Evolutionary conservation across 177 flowering plant genomes (phyloP).

Genomic region (Vitis hybrid): DNA sequence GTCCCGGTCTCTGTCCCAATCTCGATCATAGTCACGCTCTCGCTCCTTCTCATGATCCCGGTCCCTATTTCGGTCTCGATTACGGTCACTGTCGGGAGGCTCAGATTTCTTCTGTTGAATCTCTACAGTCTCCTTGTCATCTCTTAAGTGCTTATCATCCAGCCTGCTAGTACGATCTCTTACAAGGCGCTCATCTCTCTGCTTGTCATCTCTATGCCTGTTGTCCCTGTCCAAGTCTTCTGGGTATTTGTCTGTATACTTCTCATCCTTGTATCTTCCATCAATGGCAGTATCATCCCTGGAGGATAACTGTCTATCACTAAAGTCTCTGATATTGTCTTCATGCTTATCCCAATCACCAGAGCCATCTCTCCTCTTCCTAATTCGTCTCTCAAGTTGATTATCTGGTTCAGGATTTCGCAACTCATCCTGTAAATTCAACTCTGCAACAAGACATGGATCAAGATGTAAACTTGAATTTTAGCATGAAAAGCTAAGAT

Average conservation of each 20-base stretch:
- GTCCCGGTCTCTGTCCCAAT: background rate
- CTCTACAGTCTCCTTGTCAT: constrained; percentile 27
- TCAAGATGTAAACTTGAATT: background rate
- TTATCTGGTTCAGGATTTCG: constrained; percentile 28
- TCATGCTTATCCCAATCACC: constrained; percentile 26
- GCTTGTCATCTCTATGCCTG: constrained; percentile 28
- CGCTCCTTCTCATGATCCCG: constrained; percentile 16
- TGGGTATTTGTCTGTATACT: constrained; percentile 25
- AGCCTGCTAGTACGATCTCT: constrained; percentile 29
- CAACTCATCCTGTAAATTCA: constrained; percentile 12
- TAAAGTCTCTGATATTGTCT: constrained; percentile 20
- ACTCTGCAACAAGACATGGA: constrained; percentile 19
- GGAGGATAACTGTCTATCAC: constrained; percentile 20
- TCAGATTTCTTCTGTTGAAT: constrained; percentile 27
- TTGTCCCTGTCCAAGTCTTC: constrained; percentile 28
- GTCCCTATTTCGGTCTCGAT: constrained; percentile 14
- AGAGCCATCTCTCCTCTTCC: constrained; percentile 28
- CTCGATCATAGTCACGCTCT: background rate
- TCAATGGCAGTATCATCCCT: constrained; percentile 28
- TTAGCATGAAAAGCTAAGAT: background rate
- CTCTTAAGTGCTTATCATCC: constrained; percentile 29
- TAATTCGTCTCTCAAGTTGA: constrained; percentile 23
- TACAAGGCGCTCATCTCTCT: constrained; percentile 28
- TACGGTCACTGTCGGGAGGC: constrained; percentile 24
- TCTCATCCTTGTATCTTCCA: constrained; percentile 30